Evolutionary conservation across 495 filamentous ascomycete species (phyloP), one percentile per base, ranked within the genome.

Genomic region (Xylaria castorea): DNA sequence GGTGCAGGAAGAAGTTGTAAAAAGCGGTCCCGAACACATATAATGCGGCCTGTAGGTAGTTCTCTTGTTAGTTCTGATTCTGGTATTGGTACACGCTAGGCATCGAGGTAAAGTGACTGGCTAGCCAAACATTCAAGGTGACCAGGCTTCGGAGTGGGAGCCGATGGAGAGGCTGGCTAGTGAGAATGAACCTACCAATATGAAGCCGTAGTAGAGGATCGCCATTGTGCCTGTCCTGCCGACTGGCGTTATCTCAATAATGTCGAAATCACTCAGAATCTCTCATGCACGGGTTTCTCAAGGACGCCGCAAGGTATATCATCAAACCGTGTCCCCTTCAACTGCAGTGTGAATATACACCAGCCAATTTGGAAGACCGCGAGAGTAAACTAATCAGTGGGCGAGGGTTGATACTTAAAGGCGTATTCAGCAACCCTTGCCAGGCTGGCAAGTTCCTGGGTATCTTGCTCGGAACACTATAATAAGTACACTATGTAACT

Each of bases 1-100:
- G 87, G 74, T 89, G 86, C 22, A 88, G 76, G 75, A 77, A 84
- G 63, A 89, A 67, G 70, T 84, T 84, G 68, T 88, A 88, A 50
- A 87, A 50, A 18, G 60, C 38, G 48, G 0, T 67, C 32, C 75
- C 75, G 20, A 76, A 30, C 20, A 73, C 18, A 38, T 69, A 79
- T 38, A 77, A 14, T 8, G 51, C 25, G 32, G 40, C 38, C 77
- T 79, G 70, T 11, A 65, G 3, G 42, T 16, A 42, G 14, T 60
- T 46, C 18, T 40, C 20, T 27, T 16, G 55, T 71, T 51, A 75
- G 66, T 36, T 42, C 11, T 0, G 30, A 18, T 14, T 48, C 18
- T 48, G 32, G 16, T 20, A 1, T 14, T 40, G 8, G 36, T 42
- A 22, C 36, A 42, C 20, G n/a, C 36, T 18, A n/a, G 34, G 1